Evolutionary conservation across 2,329 filamentous ascomycete species (phyloP).

Genomic region (Pseudogymnoascus sp.): DNA sequence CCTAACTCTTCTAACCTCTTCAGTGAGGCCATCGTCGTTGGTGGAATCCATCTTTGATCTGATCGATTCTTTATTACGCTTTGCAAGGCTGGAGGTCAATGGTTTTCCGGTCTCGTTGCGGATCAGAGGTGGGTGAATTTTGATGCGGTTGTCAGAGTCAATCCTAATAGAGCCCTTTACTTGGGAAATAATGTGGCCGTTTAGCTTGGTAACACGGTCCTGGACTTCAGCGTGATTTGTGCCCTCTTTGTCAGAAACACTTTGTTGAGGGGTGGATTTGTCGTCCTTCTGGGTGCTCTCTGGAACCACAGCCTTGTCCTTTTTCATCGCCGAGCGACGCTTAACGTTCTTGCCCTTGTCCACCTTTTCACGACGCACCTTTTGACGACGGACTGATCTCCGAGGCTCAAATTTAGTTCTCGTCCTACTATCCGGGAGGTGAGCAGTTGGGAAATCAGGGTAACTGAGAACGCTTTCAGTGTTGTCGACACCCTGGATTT

Average conservation of each 20-base stretch:
- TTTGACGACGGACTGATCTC: background rate
- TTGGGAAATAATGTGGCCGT: background rate
- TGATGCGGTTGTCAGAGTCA: background rate
- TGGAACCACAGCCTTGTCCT: background rate
- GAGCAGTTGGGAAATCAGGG: background rate
- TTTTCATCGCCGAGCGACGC: background rate
- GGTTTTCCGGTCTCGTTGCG: background rate
- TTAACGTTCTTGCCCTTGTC: background rate
- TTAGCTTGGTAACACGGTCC: background rate
- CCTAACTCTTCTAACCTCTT: background rate
- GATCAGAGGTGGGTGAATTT: background rate
- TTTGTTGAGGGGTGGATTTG: background rate
- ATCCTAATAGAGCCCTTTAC: background rate
- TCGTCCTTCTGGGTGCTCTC: background rate
- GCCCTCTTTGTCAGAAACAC: background rate
- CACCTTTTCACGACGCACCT: background rate
- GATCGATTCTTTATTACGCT: background rate
- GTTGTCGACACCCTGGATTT: background rate
- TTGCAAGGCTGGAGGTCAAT: background rate
- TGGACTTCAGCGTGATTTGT: background rate
- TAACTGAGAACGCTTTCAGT: background rate
- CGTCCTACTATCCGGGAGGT: background rate
- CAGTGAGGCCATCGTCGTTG: background rate
- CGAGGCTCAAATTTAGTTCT: background rate
- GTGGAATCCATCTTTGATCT: background rate